A percentile compares a stretch with the other conserved stretches of the same genome.
Evolutionary conservation across 2,329 filamentous ascomycete species (phyloP).

Genomic region (Penicillium sp.): DNA sequence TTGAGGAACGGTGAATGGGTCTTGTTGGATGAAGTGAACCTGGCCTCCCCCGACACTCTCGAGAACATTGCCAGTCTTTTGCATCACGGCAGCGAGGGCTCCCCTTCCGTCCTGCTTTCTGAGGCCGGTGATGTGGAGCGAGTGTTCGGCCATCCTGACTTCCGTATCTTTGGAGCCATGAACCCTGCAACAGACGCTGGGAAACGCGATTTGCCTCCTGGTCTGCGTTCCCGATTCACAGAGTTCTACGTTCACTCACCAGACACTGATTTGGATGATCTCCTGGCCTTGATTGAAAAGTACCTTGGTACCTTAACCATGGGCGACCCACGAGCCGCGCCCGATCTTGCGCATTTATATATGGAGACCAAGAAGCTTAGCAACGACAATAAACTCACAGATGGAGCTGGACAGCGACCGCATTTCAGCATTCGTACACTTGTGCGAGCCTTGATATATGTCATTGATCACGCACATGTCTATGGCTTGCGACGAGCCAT

Average conservation of each 20-base stretch:
- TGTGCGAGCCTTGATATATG: conserved; percentile 86
- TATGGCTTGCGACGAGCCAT: conserved; percentile 85
- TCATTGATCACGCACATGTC: conserved; percentile 76
- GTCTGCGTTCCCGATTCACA: conserved; percentile 88
- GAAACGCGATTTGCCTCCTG: conserved; percentile 88
- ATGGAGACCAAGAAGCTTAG: conserved; percentile 81
- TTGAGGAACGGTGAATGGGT: conserved; percentile 96
- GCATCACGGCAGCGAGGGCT: conserved; percentile 67
- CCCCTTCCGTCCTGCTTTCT: conserved; percentile 82
- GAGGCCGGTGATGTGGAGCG: conserved; percentile 93
- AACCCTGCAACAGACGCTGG: conserved; percentile 97
- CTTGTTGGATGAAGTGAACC: conserved; percentile 92
- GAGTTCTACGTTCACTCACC: conserved; percentile 93
- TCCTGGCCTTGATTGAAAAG: conserved; percentile 83
- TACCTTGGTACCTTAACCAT: conserved; percentile 75
- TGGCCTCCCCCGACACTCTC: conserved; percentile 90
- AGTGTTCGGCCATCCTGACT: conserved; percentile 85
- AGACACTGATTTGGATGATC: conserved; percentile 80
- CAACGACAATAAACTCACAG: conserved; percentile 80
- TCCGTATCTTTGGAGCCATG: conserved; percentile 98
- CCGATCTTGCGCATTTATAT: conserved; percentile 85
- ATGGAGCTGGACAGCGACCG: conserved; percentile 92
- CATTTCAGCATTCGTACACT: conserved; percentile 96
- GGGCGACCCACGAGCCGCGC: conserved; percentile 70
- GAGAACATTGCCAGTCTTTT: conserved; percentile 92